phyloP scores from a whole-genome alignment of 257 asterid species.

The Przewalskia tangutica region DNA sequence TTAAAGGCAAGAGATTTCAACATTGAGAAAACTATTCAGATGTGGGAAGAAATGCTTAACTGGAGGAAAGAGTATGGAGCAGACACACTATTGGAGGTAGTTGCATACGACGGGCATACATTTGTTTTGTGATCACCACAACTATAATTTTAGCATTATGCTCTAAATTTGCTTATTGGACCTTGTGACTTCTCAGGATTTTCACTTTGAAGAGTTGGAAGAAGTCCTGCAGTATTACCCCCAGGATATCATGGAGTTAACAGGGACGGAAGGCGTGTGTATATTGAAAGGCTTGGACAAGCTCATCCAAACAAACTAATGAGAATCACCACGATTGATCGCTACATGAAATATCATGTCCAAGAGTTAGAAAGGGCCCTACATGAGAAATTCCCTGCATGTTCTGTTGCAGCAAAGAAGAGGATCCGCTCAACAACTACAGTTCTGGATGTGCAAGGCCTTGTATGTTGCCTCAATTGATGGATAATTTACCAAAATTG shows the following conservation, averaged over 20 bases:
- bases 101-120: background rate
- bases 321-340: constrained; percentile 64
- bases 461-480: constrained; percentile 41
- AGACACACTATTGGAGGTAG: constrained; percentile 77
- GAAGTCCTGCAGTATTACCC: constrained; percentile 87
- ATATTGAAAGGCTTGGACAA: constrained; percentile 90
- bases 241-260: constrained; percentile 48
- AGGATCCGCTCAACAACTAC: constrained; percentile 75
- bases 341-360: constrained; percentile 79
- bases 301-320: constrained; percentile 72
- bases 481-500: background rate
- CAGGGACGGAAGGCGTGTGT: constrained; percentile 80
- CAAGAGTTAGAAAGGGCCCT: constrained; percentile 86
- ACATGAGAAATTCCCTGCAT: constrained; percentile 79
- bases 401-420: constrained; percentile 79
- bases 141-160: background rate
- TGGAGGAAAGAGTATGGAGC: constrained; percentile 85
- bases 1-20: constrained; percentile 79
- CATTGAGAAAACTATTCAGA: constrained; percentile 51
- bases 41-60: constrained; percentile 94
- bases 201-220: constrained; percentile 69
- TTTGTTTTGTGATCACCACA: background rate
- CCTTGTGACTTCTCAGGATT: constrained; percentile 42
- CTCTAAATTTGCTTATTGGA: background rate
- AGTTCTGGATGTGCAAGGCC: constrained; percentile 88